Evolutionary conservation across 2,329 filamentous ascomycete species (phyloP).

Genomic region (Trichoderma sp.): DNA sequence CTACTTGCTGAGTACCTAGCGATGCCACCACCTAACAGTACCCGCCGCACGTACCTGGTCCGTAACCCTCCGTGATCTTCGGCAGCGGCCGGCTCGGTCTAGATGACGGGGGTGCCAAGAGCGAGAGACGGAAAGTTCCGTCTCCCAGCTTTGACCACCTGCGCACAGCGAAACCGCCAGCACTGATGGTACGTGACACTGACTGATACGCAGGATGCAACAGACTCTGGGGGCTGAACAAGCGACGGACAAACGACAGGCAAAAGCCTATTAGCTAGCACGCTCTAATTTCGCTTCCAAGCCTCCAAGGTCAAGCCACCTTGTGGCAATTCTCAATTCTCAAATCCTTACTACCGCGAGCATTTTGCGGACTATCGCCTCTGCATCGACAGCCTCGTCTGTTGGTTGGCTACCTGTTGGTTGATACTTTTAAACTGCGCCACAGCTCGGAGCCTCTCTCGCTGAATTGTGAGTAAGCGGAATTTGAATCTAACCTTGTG

Average conservation of each 20-base stretch:
- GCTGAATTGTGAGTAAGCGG: background rate
- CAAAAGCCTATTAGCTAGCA: background rate
- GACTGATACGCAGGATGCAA: slow-evolving; percentile 3
- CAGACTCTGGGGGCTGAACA: slow-evolving; percentile 11
- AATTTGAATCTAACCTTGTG: background rate
- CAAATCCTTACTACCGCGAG: too few relatives aligned
- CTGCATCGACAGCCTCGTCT: background rate
- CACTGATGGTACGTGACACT: slow-evolving; percentile 14
- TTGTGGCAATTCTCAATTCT: background rate
- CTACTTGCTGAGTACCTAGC: background rate
- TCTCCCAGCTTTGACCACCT: background rate
- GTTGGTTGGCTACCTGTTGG: background rate
- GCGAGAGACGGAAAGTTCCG: slow-evolving; percentile 17
- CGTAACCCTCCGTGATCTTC: background rate
- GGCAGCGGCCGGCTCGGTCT: slow-evolving; percentile 11
- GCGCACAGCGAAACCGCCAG: background rate
- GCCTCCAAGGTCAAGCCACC: background rate
- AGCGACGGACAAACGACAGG: background rate
- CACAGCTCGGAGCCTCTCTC: background rate
- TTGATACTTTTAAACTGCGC: background rate
- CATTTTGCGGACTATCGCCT: background rate
- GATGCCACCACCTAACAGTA: background rate
- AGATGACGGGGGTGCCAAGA: slow-evolving; percentile 3
- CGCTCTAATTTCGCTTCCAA: background rate
- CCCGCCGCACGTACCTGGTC: background rate